Base-by-base conservation (phyloP, 495 filamentous ascomycete genomes). In the Hapsidospora chrysogenum region DNA sequence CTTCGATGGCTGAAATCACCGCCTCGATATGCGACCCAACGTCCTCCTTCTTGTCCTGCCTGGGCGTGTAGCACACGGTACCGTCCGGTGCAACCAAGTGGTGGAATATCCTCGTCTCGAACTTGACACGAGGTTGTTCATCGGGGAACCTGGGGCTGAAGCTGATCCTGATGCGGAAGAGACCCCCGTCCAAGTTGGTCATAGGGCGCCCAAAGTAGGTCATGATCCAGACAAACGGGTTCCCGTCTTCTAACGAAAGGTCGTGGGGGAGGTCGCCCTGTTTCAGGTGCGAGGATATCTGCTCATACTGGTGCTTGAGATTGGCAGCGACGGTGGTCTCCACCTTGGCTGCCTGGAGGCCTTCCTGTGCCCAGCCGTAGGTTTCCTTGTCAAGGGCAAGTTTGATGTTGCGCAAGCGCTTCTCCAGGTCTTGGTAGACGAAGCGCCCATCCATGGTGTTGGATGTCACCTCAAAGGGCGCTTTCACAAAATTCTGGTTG, bases 141-240 rank as follows among this genome's bases (percentile, higher is more conserved):
- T 79, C 73, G 0, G 89, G 89, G 46, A 93, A 93, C 9, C 75
- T 68, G n/a, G 85, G 76, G 44, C 85, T 93, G 52, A 96, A 74
- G 44, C 61, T 65, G 19, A 96, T 64, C 43, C 65, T 76, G 46
- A 95, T 76, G 36, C 67, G 68, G 59, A 95, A 86, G 35, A 96
- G 65, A 4, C 89, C 89, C 4, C 89, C 89, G 40, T 96, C 92
- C 3, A 94, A 68, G 42, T 85, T 81, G 0, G 87, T 92, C 80
- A 89, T 92, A 2, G 87, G 82, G 33, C 79, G 72, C 23, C 89
- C 89, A 48, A 94, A 89, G 52, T 92, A 85, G 0, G 80, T 86
- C 34, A 76, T 40, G 4, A 56, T 35, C 72, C 72, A 76, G 25
- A 70, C 56, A 27, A 76, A 84, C 1, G 79, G 79, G 42, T 83